Base-by-base conservation (phyloP, 805 yeast species). In the Pichia rugopelliculosa region DNA sequence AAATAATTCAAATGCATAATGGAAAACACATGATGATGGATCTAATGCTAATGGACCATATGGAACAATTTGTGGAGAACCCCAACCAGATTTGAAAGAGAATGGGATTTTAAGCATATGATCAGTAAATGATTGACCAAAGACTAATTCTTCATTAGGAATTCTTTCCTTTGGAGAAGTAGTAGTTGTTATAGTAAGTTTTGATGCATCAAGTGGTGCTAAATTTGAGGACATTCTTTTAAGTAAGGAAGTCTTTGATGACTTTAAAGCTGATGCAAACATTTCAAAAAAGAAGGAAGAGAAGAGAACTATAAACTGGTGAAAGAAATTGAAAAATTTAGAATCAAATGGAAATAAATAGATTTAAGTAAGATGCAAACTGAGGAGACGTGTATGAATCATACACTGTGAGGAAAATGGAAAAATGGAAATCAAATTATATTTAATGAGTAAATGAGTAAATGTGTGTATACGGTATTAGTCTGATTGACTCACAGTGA, bases 1-100 rank as follows among this genome's bases (percentile, higher is more conserved):
- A 57, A 91, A 93, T 51, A 91, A 77, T 68, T 88, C 96, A 62
- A 93, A 91, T 5, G 95, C 91, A 61, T 91, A 91, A 73, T 91
- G 99, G 71, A 91, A 81, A 30, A 90, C 98, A 65, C 86, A 79
- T 18, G 93, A 71, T 20, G 96, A 82, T 24, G 99, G 99, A 61
- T 90, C 96, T 50, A 91, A 67, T 17, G 73, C 59, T 46, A 91
- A 69, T 44, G 79, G 79, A 45, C 83, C 90, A 64, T 87, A 89
- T 22, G 98, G 97, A 55, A 78, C 77, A 65, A 91, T 90, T 63
- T 77, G 78, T 40, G 99, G 98, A n/a, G 77, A 68, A 11, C 72
- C 84, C 99, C 99, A 91, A 44, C 98, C 98, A 3, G 68, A 61
- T 47, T 74, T 72, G 26, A 72, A 71, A 50, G 79, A 77, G 96